phyloP scores from a whole-genome alignment of 108 stramenopile genomes.

The Mediolabrus comicus region DNA sequence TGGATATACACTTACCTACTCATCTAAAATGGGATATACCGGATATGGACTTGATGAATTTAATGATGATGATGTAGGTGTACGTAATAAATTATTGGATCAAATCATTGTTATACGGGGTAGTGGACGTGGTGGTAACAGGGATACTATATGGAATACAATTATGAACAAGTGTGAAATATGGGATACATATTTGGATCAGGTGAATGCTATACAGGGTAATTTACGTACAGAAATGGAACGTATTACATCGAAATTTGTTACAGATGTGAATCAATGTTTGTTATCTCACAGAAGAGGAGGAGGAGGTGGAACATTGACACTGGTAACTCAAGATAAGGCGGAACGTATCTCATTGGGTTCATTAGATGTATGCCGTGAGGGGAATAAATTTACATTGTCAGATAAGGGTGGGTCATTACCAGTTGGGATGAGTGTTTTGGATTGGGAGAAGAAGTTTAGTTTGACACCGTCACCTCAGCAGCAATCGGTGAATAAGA shows the following conservation, averaged over 20 bases:
- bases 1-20: constrained; percentile 69
- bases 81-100: constrained; percentile 35
- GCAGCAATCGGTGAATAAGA: not conserved
- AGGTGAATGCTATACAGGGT: constrained; percentile 40
- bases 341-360: constrained; percentile 57
- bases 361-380: constrained; percentile 40
- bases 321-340: constrained; percentile 54
- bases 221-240: constrained; percentile 35
- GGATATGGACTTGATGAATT: constrained; percentile 81
- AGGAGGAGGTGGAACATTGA: constrained; percentile 8
- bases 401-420: constrained; percentile 50
- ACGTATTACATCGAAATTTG: constrained; percentile 26
- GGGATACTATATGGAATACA: constrained; percentile 42
- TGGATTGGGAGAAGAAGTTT: constrained; percentile 54
- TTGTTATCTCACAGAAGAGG: constrained; percentile 7
- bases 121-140: not conserved
- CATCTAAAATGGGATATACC: constrained; percentile 49
- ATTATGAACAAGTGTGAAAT: constrained; percentile 25
- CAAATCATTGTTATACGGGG: not conserved
- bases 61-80: constrained; percentile 64
- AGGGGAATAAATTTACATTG: constrained; percentile 55
- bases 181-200: constrained; percentile 53
- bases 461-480: not conserved
- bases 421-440: constrained; percentile 37
- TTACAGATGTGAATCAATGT: constrained; percentile 28